Evolutionary conservation across 2,329 filamentous ascomycete species (phyloP).

Genomic region (Neospermospora avenae): DNA sequence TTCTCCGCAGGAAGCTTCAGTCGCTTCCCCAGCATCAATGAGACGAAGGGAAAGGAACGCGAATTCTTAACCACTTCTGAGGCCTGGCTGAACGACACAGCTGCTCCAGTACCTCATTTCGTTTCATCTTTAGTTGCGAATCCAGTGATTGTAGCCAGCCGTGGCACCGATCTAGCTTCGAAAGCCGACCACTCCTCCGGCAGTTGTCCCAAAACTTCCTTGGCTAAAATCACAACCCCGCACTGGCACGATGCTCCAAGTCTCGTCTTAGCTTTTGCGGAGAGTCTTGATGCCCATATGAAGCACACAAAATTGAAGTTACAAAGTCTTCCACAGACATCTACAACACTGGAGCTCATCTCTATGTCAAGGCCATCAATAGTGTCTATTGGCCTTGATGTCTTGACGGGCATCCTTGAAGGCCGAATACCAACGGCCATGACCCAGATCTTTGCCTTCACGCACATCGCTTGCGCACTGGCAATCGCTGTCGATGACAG

Average conservation of each 20-base stretch:
- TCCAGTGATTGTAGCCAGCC: not conserved
- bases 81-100: constrained; percentile 9
- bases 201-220: constrained; percentile 15
- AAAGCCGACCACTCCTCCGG: constrained; percentile 18
- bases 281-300: constrained; percentile 28
- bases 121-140: not conserved
- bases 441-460: constrained; percentile 29
- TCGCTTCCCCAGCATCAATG: constrained; percentile 16
- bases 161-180: not conserved
- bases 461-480: constrained; percentile 29
- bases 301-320: constrained; percentile 23
- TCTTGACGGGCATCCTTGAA: constrained; percentile 25
- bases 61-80: constrained; percentile 12
- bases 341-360: constrained; percentile 22
- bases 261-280: constrained; percentile 25
- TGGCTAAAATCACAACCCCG: constrained; percentile 17
- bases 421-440: constrained; percentile 28
- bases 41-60: constrained; percentile 18
- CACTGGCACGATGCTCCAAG: constrained; percentile 22
- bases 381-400: constrained; percentile 28
- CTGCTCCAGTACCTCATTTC: not conserved
- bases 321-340: constrained; percentile 17
- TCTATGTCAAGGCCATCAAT: constrained; percentile 27
- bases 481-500: constrained; percentile 24
- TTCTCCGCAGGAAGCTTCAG: constrained; percentile 13